phyloP scores from a whole-genome alignment of 2,329 filamentous ascomycete species.

The Apiospora rasikravindrae region DNA sequence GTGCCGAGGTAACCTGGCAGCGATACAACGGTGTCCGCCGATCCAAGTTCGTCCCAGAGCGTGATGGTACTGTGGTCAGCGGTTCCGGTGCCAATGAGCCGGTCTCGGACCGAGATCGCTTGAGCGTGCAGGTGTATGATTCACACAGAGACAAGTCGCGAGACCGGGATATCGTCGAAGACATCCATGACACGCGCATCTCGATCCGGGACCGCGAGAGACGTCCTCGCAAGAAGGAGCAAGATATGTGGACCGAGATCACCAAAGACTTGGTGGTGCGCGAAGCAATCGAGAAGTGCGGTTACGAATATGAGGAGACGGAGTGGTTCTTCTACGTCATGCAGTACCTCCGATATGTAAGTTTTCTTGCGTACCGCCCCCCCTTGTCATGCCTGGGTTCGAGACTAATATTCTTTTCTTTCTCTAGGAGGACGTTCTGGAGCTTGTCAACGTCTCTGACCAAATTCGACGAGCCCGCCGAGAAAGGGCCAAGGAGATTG shows the following conservation, averaged over 20 bases:
- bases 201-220: slow-evolving; percentile 42
- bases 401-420: slow-evolving; percentile 38
- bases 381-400: neutral
- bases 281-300: slow-evolving; percentile 83
- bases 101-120: slow-evolving; percentile 37
- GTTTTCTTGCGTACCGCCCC: slow-evolving; percentile 42
- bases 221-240: slow-evolving; percentile 49
- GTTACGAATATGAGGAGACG: slow-evolving; percentile 91
- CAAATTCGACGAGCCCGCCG: slow-evolving; percentile 72
- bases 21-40: slow-evolving; percentile 79
- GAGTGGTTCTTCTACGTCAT: slow-evolving; percentile 91
- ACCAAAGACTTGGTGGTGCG: slow-evolving; percentile 88
- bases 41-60: slow-evolving; percentile 74
- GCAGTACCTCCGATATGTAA: slow-evolving; percentile 85
- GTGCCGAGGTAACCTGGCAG: slow-evolving; percentile 78
- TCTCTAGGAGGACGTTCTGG: slow-evolving; percentile 80
- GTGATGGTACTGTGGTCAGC: slow-evolving; percentile 55
- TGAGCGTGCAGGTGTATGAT: slow-evolving; percentile 54
- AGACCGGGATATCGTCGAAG: slow-evolving; percentile 53
- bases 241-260: slow-evolving; percentile 93
- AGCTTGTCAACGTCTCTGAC: slow-evolving; percentile 82
- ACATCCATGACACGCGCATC: slow-evolving; percentile 58
- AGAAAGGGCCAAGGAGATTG: slow-evolving; percentile 57
- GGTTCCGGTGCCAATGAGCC: slow-evolving; percentile 41
- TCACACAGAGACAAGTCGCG: slow-evolving; percentile 34